phyloP scores from a whole-genome alignment of 495 filamentous ascomycete species.

The Lasiosphaeriaceae sp. region DNA sequence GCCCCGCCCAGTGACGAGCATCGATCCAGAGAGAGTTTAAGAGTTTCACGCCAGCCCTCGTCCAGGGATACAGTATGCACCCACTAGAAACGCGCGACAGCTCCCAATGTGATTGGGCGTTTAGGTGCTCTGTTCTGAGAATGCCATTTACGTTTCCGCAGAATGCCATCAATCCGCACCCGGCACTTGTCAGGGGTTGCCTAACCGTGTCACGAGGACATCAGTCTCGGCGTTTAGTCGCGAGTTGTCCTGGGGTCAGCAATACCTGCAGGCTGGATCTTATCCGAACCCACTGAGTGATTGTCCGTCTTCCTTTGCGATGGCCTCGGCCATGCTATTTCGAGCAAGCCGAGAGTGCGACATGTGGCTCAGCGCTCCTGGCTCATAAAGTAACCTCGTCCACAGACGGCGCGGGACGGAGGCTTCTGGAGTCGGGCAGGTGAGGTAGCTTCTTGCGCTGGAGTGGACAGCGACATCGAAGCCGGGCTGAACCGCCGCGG shows the following conservation, averaged over 20 bases:
- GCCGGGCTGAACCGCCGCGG: not conserved
- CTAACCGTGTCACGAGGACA: slow-evolving; percentile 25
- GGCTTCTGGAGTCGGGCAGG: too few species aligned
- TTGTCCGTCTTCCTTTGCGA: not conserved
- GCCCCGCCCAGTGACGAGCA: not conserved
- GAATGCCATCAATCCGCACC: slow-evolving; percentile 1
- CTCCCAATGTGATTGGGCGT: slow-evolving; percentile 13
- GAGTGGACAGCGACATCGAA: too few species aligned
- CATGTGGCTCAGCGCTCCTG: too few species aligned
- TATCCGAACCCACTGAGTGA: not conserved
- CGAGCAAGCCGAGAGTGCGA: slow-evolving; percentile 19
- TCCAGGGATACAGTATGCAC: too few species aligned
- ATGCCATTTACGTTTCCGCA: not conserved
- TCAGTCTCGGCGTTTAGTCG: slow-evolving; percentile 13
- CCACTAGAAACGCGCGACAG: not conserved
- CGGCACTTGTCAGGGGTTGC: slow-evolving; percentile 12
- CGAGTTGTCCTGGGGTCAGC: not conserved
- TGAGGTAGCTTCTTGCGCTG: too few species aligned
- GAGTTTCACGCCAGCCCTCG: too few species aligned
- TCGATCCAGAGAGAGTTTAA: not conserved
- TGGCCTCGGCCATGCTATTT: slow-evolving; percentile 24
- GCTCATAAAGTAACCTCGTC: too few species aligned
- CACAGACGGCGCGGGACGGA: too few species aligned
- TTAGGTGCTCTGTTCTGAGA: not conserved
- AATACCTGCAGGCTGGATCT: not conserved